Conservation (phyloP, 2,329 filamentous ascomycete species). For the Ceratocystis lukuohia region DNA sequence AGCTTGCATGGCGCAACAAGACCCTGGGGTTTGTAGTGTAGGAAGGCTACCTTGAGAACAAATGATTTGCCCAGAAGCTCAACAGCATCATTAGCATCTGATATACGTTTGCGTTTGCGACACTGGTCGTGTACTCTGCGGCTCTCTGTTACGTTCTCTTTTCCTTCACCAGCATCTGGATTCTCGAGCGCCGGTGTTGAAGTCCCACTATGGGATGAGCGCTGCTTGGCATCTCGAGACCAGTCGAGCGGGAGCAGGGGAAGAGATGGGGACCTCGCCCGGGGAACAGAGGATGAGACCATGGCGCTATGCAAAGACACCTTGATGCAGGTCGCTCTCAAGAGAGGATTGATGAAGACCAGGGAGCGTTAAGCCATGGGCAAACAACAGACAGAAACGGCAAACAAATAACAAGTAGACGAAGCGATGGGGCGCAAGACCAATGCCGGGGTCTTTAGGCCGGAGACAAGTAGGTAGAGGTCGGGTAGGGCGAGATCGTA, state of each 20-base stretch:
- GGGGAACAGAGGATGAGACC: background rate
- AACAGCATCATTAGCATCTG: conserved; percentile 13
- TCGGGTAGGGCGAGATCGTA: no score
- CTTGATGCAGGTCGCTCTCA: no score
- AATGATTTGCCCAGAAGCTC: conserved; percentile 15
- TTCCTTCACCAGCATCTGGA: conserved; percentile 3
- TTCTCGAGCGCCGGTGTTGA: conserved; percentile 8
- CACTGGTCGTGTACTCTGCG: background rate
- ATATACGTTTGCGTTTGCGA: conserved; percentile 16
- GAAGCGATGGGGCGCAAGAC: background rate
- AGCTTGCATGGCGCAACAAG: background rate
- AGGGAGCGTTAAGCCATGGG: conserved; percentile 1
- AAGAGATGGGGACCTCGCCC: conserved; percentile 15
- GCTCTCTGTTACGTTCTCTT: conserved; percentile 5
- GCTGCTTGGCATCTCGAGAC: background rate
- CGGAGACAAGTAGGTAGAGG: no score
- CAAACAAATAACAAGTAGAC: background rate
- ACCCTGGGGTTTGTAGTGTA: background rate
- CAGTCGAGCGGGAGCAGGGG: conserved; percentile 11
- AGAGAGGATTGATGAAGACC: background rate
- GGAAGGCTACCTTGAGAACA: conserved; percentile 10
- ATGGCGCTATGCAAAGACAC: background rate
- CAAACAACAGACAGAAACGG: background rate
- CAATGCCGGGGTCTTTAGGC: background rate
- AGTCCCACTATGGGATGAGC: conserved; percentile 9